A percentile compares a stretch with the other conserved stretches of the same genome.
These are phyloP conservation scores for Tubosaeta sp. DNA, from an alignment of 768 basidiomycete species.

Conservation along the genomic window DNA sequence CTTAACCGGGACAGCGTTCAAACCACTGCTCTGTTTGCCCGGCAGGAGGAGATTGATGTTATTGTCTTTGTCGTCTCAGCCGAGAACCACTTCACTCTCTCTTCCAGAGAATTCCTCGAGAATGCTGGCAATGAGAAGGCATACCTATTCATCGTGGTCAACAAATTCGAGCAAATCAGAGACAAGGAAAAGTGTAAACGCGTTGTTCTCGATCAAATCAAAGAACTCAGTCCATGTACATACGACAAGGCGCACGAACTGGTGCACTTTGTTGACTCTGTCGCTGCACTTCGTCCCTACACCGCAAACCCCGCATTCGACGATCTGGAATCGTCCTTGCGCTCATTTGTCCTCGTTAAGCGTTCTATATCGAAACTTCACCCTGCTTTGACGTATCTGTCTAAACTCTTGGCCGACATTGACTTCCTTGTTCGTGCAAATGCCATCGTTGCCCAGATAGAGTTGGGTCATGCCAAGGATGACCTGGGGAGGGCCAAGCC, in stretches of 20 bases:
- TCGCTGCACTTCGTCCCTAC: constrained; percentile 62
- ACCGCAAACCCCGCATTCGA: constrained; percentile 70
- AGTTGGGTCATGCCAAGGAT: constrained; percentile 65
- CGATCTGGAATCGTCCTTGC: constrained; percentile 82
- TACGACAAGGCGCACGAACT: constrained; percentile 89
- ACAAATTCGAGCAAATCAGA: constrained; percentile 93
- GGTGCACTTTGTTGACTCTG: constrained; percentile 97
- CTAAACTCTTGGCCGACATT: constrained; percentile 85
- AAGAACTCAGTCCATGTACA: constrained; percentile 85
- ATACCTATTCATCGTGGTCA: constrained; percentile 97
- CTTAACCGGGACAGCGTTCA: constrained; percentile 93
- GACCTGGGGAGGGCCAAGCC: constrained; percentile 72
- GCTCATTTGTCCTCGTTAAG: constrained; percentile 94
- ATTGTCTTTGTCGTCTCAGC: constrained; percentile 97
- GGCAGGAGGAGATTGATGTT: constrained; percentile 97
- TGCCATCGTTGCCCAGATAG: constrained; percentile 75
- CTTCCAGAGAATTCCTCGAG: constrained; percentile 89
- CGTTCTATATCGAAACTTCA: constrained; percentile 94
- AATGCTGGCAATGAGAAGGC: constrained; percentile 96
- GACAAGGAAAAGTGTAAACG: constrained; percentile 92
- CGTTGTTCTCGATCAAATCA: constrained; percentile 90
- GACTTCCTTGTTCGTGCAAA: constrained; percentile 86
- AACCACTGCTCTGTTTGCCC: constrained; percentile 92
- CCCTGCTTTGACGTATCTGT: constrained; percentile 88
- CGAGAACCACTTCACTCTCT: constrained; percentile 97